Evolutionary conservation across 78 protist genomes (phyloP), one percentile per base, ranked within the genome.

Genomic region (Cavenderia fasciculata): DNA sequence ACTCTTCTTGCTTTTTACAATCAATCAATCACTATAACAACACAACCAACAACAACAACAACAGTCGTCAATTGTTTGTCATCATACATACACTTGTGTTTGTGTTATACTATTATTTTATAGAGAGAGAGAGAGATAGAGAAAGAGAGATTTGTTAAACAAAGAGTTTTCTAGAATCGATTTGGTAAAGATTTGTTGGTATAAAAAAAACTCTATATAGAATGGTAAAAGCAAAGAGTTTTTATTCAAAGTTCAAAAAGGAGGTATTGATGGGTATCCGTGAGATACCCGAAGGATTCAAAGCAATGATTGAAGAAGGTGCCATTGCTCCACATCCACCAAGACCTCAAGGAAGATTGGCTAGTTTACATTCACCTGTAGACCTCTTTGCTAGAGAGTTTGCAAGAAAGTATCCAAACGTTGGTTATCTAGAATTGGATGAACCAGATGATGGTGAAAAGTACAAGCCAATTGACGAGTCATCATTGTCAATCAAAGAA

Each of bases 261-360:
- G 72, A 63, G n/a, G 72, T 63, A 6, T 4, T 63, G 47, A 63
- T n/a, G 33, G 72, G 72, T 63, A 40, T 63, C 27, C 72, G n/a
- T 2, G 72, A 63, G 31, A 10, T 72, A 43, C 90, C 90, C 49
- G 2, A 43, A 14, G 90, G 90, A n/a, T 65, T 40, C 47, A n/a
- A 34, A 25, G 23, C 73, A n/a, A 54, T 68, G 16, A 33, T 82
- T 2, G 44, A 12, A 8, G 69, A 40, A 54, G 78, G 90, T 43
- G 61, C 27, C 11, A 38, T 43, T 5, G 8, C 10, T 1, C 16
- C 90, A 46, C 18, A 16, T 1, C 54, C 29, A 40, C 78, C 90
- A 40, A 19, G 29, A 41, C 56, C 59, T 68, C 51, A 38, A 16
- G 43, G 38, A 44, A 52, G 33, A 23, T 4, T 82, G 25, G 71